phyloP scores from a whole-genome alignment of 768 basidiomycete species.

The Boletus vinaceobasis region DNA sequence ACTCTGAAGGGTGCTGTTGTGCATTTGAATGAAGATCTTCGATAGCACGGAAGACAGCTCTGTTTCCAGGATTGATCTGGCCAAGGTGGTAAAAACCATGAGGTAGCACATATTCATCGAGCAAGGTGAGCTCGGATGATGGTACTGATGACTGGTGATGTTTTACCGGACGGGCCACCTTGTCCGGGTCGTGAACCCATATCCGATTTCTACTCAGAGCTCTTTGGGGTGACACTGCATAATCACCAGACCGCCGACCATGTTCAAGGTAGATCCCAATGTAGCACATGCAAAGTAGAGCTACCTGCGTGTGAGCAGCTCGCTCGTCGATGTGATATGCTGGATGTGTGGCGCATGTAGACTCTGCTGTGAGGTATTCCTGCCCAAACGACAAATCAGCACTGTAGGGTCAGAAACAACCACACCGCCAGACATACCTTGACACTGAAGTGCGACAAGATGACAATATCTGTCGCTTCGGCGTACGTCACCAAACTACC shows the following conservation, averaged over 20 bases:
- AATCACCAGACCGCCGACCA: not conserved
- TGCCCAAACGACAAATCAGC: not conserved
- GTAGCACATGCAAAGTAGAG: not conserved
- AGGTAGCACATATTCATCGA: not conserved
- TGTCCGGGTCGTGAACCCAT: no score
- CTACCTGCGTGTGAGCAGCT: not conserved
- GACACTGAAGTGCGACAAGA: slow-evolving; percentile 4
- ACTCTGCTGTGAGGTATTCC: slow-evolving; percentile 3
- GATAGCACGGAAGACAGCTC: not conserved
- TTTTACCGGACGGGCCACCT: no score
- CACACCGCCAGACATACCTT: not conserved
- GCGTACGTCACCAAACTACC: slow-evolving; percentile 3
- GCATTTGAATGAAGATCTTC: not conserved
- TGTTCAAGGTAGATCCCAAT: not conserved
- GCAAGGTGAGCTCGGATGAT: not conserved
- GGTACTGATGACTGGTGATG: no score
- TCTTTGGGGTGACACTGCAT: no score
- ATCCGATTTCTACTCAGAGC: not conserved
- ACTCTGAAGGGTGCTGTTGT: not conserved
- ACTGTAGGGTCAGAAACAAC: fast-evolving
- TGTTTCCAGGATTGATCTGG: not conserved
- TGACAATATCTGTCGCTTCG: slow-evolving; percentile 1
- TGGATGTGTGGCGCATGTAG: not conserved
- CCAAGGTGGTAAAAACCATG: not conserved
- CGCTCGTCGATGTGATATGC: not conserved